Evolutionary conservation across 768 basidiomycete species (phyloP).

Genomic region (Termitomyces bulborhizus): DNA sequence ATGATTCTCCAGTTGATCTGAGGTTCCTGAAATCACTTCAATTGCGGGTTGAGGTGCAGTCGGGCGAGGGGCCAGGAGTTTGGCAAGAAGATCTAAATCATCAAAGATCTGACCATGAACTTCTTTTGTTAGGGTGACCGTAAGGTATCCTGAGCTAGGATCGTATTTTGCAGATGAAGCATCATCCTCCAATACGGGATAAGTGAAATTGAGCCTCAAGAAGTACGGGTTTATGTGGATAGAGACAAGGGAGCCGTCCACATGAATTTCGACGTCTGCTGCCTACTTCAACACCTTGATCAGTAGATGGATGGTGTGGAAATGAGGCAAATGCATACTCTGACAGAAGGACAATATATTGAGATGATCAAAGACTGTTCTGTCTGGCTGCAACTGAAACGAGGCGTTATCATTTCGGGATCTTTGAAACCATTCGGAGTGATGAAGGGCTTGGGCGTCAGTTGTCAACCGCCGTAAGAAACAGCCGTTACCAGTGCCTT

Average conservation of each 20-base stretch:
- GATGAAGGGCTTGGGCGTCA: background rate
- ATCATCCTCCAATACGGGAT: slow-evolving; percentile 63
- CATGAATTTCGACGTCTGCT: slow-evolving; percentile 72
- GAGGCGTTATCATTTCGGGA: slow-evolving; percentile 66
- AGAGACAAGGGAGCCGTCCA: slow-evolving; percentile 64
- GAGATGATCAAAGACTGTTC: slow-evolving; percentile 46
- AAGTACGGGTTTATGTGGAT: slow-evolving; percentile 83
- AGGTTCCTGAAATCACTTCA: slow-evolving; percentile 44
- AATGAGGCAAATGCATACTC: slow-evolving; percentile 35
- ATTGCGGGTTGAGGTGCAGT: slow-evolving; percentile 35
- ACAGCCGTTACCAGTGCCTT: background rate
- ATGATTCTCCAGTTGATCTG: background rate
- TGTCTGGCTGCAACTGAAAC: slow-evolving; percentile 66
- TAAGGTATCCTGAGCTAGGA: slow-evolving; percentile 71
- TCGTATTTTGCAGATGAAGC: slow-evolving; percentile 69
- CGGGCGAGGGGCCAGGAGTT: slow-evolving; percentile 64
- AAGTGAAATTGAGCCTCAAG: slow-evolving; percentile 70
- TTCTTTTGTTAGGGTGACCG: slow-evolving; percentile 67
- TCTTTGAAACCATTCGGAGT: background rate
- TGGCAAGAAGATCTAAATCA: slow-evolving; percentile 75
- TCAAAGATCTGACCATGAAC: slow-evolving; percentile 59
- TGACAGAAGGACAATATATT: slow-evolving; percentile 67
- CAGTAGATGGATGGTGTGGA: slow-evolving; percentile 8
- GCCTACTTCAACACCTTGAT: slow-evolving; percentile 46
- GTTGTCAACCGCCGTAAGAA: background rate